Percentiles rank a stretch among this genome's conserved stretches.
Conservation (phyloP, 495 filamentous ascomycete species). For the Aspergillus kassunensis region DNA sequence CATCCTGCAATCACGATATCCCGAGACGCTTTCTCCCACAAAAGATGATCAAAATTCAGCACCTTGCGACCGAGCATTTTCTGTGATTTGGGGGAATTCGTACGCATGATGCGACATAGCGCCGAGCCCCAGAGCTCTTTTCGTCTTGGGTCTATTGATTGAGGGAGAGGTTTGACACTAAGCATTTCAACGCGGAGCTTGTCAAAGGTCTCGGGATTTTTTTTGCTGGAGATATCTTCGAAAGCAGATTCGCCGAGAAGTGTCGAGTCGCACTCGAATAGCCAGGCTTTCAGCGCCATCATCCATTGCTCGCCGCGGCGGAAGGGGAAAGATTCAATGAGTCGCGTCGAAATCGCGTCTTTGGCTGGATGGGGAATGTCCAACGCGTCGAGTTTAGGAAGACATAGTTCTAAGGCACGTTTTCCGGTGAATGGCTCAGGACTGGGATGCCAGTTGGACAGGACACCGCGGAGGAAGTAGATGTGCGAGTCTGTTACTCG, state of each 20-base stretch:
- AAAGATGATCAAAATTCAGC: neutral
- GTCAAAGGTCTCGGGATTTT: neutral
- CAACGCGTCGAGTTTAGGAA: conserved; percentile 3
- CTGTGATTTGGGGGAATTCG: conserved; percentile 4
- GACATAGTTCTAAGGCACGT: conserved; percentile 9
- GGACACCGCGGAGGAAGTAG: conserved; percentile 11
- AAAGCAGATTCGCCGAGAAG: conserved; percentile 1
- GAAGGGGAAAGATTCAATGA: conserved; percentile 2
- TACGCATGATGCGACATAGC: conserved; percentile 9
- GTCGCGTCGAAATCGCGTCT: conserved; percentile 4
- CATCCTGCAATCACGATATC: conserved; percentile 9
- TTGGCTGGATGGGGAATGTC: conserved; percentile 2
- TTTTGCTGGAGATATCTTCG: neutral
- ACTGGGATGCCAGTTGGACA: conserved; percentile 12
- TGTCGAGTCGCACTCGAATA: conserved; percentile 6
- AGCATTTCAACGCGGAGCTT: neutral
- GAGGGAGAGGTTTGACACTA: neutral
- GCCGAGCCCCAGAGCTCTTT: conserved; percentile 3
- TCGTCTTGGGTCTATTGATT: neutral
- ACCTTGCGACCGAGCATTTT: conserved; percentile 5
- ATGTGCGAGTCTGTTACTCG: conserved; percentile 12
- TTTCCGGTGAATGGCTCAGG: neutral
- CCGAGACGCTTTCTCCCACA: conserved; percentile 6
- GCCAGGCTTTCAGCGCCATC: conserved; percentile 14
- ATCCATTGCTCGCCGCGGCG: conserved; percentile 15